Base-by-base conservation (phyloP, 2,329 filamentous ascomycete genomes). In the Podosphaera xanthii region DNA sequence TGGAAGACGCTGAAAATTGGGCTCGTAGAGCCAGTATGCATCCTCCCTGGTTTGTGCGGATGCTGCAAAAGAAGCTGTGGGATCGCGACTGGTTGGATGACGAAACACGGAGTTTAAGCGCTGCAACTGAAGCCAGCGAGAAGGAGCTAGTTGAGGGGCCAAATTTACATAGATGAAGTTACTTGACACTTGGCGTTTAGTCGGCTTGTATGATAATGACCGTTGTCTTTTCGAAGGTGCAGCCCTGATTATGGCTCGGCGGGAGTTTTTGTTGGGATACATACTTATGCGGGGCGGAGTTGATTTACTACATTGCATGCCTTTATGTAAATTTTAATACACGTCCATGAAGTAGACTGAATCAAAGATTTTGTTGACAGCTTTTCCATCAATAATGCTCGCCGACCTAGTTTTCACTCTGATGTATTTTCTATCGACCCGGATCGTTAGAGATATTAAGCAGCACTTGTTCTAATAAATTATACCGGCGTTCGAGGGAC, bases 1-100 rank as follows among this genome's bases (percentile, higher is more conserved):
- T 77, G 67, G 71, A 78, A 12, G 67, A 72, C 63, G 78, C 78
- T 62, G 77, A 80, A 62, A 74, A 74, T 8, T 80, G 77, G 74
- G 76, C 75, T 5, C 78, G 73, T 65, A 75, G 74, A 59, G 52
- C 77, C 74, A 7, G 70, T 5, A 62, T 58, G 2, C 71, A 81
- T 22, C 76, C 81, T 2, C 77, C 77, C 0, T 81, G 78, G 78
- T 70, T 84, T 63, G 70, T 76, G 3, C 59, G 65, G 30, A 62
- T 60, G 8, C 62, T 61, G 0, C 63, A 66, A 31, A 62, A 62
- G 12, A 62, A 62, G 7, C 49, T 66, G 8, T 68, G 67, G 67
- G 60, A 42, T 6, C 36, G 48, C 0, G 33, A 22, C 44, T 50
- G 6, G 30, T 49, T 10, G 40, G 14, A 42, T 36, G 52, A 60